Percentiles rank a stretch among this genome's conserved stretches.
Evolutionary conservation across 2,329 filamentous ascomycete genomes (phyloP).

Genomic region (Nigrospora oryzae): DNA sequence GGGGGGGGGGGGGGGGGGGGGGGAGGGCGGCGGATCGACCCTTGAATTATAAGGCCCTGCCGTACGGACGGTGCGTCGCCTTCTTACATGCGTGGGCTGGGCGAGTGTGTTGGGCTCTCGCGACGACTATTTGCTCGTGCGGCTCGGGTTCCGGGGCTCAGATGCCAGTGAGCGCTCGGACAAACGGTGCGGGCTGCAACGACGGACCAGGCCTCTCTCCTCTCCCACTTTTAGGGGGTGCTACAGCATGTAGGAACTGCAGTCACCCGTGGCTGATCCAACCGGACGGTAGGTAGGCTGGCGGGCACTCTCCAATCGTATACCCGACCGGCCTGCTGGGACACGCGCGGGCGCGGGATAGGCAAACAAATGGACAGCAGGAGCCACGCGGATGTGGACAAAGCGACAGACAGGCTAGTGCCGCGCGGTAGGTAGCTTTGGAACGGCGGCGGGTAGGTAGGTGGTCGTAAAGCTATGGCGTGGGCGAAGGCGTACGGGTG

Average conservation of each 20-base stretch:
- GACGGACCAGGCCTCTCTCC: too few species aligned
- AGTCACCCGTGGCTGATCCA: background rate
- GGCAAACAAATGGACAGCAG: too few species aligned
- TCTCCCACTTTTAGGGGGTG: background rate
- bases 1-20: too few species aligned
- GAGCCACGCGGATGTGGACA: too few species aligned
- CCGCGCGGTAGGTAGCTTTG: too few species aligned
- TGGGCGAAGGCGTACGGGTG: too few species aligned
- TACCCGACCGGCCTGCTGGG: too few species aligned
- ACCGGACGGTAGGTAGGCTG: background rate
- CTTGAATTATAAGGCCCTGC: background rate
- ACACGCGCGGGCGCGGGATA: too few species aligned
- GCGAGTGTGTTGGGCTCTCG: too few species aligned
- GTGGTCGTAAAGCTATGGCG: too few species aligned
- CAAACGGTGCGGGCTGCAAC: background rate
- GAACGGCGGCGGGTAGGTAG: too few species aligned
- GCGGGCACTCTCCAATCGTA: background rate
- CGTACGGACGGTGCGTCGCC: background rate
- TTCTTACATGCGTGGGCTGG: background rate
- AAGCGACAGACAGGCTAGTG: too few species aligned
- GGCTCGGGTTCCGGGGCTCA: background rate
- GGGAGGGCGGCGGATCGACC: background rate
- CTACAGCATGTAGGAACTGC: conserved; percentile 1
- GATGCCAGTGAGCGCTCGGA: conserved; percentile 1
- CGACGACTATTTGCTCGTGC: background rate